phyloP scores from a whole-genome alignment of 257 asterid species.

The Ehretia macrophylla region DNA sequence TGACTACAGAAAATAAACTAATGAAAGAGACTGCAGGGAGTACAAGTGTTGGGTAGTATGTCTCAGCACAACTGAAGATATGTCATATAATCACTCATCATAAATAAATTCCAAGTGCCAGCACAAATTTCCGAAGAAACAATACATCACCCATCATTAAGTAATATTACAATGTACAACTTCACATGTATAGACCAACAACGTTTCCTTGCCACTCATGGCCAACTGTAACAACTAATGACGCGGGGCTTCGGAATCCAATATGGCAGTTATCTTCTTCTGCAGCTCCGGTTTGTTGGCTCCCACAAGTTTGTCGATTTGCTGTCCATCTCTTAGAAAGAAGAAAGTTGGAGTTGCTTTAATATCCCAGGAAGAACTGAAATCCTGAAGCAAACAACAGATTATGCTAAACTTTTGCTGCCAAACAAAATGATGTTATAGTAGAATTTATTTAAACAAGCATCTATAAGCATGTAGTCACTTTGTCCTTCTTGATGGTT shows the following conservation, averaged over 20 bases:
- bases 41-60: too few relatives aligned
- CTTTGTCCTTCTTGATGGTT: too few relatives aligned
- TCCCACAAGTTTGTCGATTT: constrained; percentile 91
- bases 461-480: too few relatives aligned
- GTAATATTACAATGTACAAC: constrained; percentile 19
- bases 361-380: constrained; percentile 93
- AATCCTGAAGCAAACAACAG: constrained; percentile 50
- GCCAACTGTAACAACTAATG: constrained; percentile 17
- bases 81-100: too few relatives aligned
- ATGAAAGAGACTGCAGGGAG: too few relatives aligned
- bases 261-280: constrained; percentile 61
- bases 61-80: too few relatives aligned
- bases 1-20: too few relatives aligned
- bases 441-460: too few relatives aligned
- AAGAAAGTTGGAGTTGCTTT: constrained; percentile 99
- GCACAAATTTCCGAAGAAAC: neutral
- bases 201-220: neutral
- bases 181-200: constrained; percentile 18
- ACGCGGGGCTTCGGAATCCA: constrained; percentile 39
- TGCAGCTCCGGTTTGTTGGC: constrained; percentile 93
- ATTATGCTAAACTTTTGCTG: neutral
- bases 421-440: too few relatives aligned
- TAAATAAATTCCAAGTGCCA: neutral
- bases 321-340: constrained; percentile 78
- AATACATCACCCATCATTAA: neutral